Evolutionary conservation across 345 rosid genomes (phyloP), one percentile per base, ranked within the genome.

Genomic region (Lepidium sativum): DNA sequence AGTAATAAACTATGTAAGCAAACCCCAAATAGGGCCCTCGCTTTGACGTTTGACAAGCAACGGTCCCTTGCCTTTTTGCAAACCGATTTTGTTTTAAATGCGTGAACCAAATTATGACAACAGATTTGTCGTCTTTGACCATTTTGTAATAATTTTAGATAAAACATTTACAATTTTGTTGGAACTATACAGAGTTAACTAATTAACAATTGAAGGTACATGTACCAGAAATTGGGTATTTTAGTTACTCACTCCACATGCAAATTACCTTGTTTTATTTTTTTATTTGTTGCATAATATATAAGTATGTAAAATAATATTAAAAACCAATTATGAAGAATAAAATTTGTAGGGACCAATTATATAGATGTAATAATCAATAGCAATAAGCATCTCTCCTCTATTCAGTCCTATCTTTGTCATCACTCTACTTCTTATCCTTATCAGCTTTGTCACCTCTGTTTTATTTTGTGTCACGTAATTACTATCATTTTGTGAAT

Each of bases 291-390:
- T 27, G n/a, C 7, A n/a, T 7, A 27, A 0, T 0, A 40, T n/a
- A 40, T 40, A 12, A 38, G 13, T 38, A 6, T 38, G n/a, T n/a
- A n/a, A n/a, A n/a, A n/a, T n/a, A n/a, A n/a, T n/a, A n/a, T 5
- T n/a, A n/a, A 40, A 40, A 40, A n/a, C 0, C 9, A 13, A 40
- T n/a, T 13, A 7, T 54, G 17, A 8, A 61, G 17, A 51, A 11
- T 66, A 42, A 52, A 41, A 41, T 45, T 34, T 62, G 63, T 62
- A 62, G 56, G 68, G 69, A 70, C 63, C 57, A 37, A 37, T 3
- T 2, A 2, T 31, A 45, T 54, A 15, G 63, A 70, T 54, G 75
- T 54, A 43, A 25, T 42, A 61, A 60, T 69, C 47, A 50, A 35
- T 41, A 43, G 60, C 38, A 48, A 43, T 61, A 43, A 53, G 17